Base-by-base conservation (phyloP, 2,329 filamentous ascomycete genomes). In the Paracoccidioides brasiliensis region DNA sequence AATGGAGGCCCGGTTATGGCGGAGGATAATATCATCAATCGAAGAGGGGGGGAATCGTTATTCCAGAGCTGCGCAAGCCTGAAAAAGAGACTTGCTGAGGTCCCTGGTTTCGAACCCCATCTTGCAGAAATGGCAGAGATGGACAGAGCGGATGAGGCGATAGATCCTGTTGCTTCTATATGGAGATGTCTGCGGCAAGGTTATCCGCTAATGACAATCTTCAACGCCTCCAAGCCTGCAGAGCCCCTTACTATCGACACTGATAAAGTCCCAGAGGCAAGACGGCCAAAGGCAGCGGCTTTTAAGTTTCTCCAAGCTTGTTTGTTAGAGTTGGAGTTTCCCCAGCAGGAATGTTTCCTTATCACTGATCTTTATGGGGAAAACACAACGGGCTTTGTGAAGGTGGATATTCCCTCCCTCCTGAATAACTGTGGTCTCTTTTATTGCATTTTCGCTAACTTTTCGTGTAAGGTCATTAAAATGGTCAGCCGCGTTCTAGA, bases 381-480 rank as follows among this genome's bases (percentile, higher is more conserved):
- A 64, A 94, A 96, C 70, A 98, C 93, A 0, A 96, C 89, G 46
- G 93, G 93, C 3, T 97, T 98, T 69, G 90, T 96, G 62, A 97
- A 97, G 80, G 88, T 89, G 38, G 32, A 30, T 56, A 40, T 10
- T 32, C 35, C n/a, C 32, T 50, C 33, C 22, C n/a, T 15, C 35
- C 2, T 9, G 12, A 14, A 41, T 2, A 8, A 30, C 14, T 32
- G 12, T 2, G 5, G 9, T 32, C n/a, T 32, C 12, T 32, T 52
- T 10, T 15, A 46, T 6, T 38, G 30, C 22, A 35, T 41, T 35
- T 41, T 52, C 4, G 32, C 15, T 38, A 22, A 32, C 43, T 56
- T 44, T 28, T 10, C 22, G 42, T 30, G 4, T 33, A 50, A 86
- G 82, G 90, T 95, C 56, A 90, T 87, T 30, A 88, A 89, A 73